These are phyloP conservation scores for Hypoxylon sp. DNA, from an alignment of 2,329 filamentous ascomycete genomes.

Conservation along the genomic window DNA sequence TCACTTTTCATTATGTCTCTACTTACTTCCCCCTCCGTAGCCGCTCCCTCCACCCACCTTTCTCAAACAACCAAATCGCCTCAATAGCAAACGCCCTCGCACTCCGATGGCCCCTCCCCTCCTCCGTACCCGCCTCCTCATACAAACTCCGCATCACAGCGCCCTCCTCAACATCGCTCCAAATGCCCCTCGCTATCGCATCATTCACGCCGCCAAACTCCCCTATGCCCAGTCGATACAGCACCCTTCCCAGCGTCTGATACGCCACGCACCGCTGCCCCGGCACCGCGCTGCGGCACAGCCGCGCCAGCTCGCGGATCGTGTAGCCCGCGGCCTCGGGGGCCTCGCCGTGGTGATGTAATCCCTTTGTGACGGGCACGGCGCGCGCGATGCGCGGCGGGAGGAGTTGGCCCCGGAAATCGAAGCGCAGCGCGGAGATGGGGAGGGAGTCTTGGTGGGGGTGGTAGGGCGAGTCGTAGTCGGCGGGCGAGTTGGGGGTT, in stretches of 20 bases:
- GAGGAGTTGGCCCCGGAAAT: constrained; percentile 85
- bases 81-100: constrained; percentile 89
- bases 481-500: constrained; percentile 73
- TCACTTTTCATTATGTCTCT: neutral
- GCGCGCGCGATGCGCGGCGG: constrained; percentile 80
- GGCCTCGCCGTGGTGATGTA: constrained; percentile 94
- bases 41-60: constrained; percentile 78
- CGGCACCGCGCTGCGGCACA: constrained; percentile 85
- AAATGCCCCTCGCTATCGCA: constrained; percentile 82
- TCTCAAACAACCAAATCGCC: constrained; percentile 86
- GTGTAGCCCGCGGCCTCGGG: constrained; percentile 97
- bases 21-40: constrained; percentile 68
- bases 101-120: constrained; percentile 79
- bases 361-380: constrained; percentile 82
- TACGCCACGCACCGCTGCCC: constrained; percentile 92
- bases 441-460: constrained; percentile 80
- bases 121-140: constrained; percentile 77
- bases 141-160: constrained; percentile 82
- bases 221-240: constrained; percentile 85
- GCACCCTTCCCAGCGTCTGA: constrained; percentile 87
- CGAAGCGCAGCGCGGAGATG: constrained; percentile 86
- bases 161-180: constrained; percentile 83
- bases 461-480: constrained; percentile 84
- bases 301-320: constrained; percentile 83
- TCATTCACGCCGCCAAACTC: constrained; percentile 77